Conservation (phyloP, 176 grass and related monocot genomes). For the Zea mays region DNA sequence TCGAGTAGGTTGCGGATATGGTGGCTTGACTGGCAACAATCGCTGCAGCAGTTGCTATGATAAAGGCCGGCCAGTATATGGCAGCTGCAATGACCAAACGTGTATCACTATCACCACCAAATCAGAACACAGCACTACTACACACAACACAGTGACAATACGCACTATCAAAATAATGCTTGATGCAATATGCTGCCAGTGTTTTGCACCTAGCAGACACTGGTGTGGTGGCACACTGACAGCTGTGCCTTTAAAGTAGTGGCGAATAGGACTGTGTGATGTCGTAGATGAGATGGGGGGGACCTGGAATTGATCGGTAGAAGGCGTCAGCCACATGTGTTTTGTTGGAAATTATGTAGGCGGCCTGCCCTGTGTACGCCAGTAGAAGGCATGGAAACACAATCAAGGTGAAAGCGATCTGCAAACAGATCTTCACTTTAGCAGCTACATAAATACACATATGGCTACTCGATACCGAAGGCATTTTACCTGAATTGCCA, state of each 20-base stretch:
- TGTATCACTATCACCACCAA: slow-evolving; percentile 25
- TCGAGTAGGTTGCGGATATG: slow-evolving; percentile 97
- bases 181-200: background rate
- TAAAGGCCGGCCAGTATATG: slow-evolving; percentile 95
- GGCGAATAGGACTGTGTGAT: slow-evolving; percentile 24
- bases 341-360: slow-evolving; percentile 74
- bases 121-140: slow-evolving; percentile 19
- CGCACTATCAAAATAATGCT: slow-evolving; percentile 18
- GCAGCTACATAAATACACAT: slow-evolving; percentile 2
- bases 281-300: slow-evolving; percentile 1
- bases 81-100: slow-evolving; percentile 55
- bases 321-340: slow-evolving; percentile 75
- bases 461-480: background rate
- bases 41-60: slow-evolving; percentile 86
- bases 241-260: slow-evolving; percentile 22
- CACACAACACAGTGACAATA: no score
- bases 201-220: slow-evolving; percentile 31
- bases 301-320: slow-evolving; percentile 98
- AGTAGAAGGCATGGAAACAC: slow-evolving; percentile 98
- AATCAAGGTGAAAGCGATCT: slow-evolving; percentile 92
- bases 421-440: slow-evolving; percentile 38
- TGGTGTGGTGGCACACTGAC: slow-evolving; percentile 31
- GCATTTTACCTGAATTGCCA: slow-evolving; percentile 83
- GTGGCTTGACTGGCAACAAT: slow-evolving; percentile 95
- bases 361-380: slow-evolving; percentile 91